Conservation (phyloP, 495 filamentous ascomycete species). For the Aspergillus panamensis region DNA sequence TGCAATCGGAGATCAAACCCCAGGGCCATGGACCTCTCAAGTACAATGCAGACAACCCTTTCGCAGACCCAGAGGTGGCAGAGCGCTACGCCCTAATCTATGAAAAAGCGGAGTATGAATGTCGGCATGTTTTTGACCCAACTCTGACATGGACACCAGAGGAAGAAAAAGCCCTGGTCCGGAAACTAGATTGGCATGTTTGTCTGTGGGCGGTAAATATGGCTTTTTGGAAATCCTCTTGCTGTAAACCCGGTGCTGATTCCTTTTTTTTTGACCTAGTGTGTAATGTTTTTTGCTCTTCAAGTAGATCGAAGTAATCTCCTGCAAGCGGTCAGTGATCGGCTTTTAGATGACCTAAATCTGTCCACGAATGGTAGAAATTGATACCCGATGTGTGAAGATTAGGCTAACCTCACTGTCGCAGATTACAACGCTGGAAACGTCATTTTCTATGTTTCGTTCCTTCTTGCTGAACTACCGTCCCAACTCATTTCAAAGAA, state of each 20-base stretch:
- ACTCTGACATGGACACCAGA: constrained; percentile 48
- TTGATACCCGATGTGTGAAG: constrained; percentile 28
- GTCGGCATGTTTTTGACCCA: constrained; percentile 56
- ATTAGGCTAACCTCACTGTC: constrained; percentile 49
- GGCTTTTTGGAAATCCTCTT: not conserved
- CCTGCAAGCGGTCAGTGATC: constrained; percentile 52
- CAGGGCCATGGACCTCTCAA: not conserved
- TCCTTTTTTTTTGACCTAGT: not conserved
- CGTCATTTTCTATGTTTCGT: constrained; percentile 46
- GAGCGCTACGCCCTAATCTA: constrained; percentile 46
- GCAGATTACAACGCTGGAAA: constrained; percentile 27
- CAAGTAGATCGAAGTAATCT: constrained; percentile 59
- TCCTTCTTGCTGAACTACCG: constrained; percentile 60
- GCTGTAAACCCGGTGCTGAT: not conserved
- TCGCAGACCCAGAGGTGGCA: constrained; percentile 43
- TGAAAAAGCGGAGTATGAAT: constrained; percentile 49
- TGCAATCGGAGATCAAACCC: not conserved
- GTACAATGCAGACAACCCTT: constrained; percentile 28
- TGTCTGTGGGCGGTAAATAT: constrained; percentile 50
- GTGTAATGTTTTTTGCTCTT: constrained; percentile 58
- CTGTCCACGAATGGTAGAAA: constrained; percentile 49
- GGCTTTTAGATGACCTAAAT: constrained; percentile 51
- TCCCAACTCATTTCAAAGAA: constrained; percentile 64
- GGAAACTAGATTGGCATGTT: constrained; percentile 52
- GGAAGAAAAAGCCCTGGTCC: constrained; percentile 50